Conservation (phyloP, 192 early-diverging fungal genomes). For the Powellomyces hirtus region DNA sequence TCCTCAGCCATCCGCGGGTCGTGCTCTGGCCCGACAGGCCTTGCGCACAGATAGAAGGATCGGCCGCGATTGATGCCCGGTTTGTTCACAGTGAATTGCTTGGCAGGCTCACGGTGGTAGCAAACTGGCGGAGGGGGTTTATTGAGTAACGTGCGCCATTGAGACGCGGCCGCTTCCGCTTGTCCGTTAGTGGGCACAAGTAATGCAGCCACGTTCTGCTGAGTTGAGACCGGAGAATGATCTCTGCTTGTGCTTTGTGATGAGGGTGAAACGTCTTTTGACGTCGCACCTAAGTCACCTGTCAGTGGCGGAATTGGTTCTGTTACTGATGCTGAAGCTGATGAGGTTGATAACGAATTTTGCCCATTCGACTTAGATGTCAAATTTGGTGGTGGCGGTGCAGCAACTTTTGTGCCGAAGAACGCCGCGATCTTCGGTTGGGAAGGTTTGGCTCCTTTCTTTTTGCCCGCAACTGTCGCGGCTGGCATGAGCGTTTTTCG, state of each 20-base stretch:
- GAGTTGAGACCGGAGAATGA: too few species aligned
- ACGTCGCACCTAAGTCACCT: too few species aligned
- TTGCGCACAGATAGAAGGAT: constrained; percentile 63
- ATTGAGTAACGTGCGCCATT: constrained; percentile 62
- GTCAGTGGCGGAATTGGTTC: too few species aligned
- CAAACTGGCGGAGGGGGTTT: constrained; percentile 54
- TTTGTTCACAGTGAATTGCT: constrained; percentile 68
- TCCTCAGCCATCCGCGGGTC: neutral
- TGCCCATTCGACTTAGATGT: too few species aligned
- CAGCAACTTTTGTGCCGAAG: neutral
- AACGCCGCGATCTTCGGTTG: constrained; percentile 2
- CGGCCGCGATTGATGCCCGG: constrained; percentile 68
- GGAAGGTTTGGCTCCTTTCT: neutral
- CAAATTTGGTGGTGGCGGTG: neutral
- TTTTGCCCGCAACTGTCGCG: too few species aligned
- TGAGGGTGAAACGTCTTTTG: too few species aligned
- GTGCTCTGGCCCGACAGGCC: constrained; percentile 40
- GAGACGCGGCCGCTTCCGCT: constrained; percentile 26
- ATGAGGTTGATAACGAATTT: too few species aligned
- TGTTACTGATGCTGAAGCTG: too few species aligned
- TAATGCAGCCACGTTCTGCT: too few species aligned
- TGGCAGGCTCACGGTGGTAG: constrained; percentile 61
- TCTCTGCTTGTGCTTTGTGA: too few species aligned
- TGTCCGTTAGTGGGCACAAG: too few species aligned
- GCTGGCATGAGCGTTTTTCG: too few species aligned